A percentile compares a stretch with the other conserved stretches of the same genome.
Evolutionary conservation across 768 basidiomycete species (phyloP).

Genomic region (Neoboletus magnificus): DNA sequence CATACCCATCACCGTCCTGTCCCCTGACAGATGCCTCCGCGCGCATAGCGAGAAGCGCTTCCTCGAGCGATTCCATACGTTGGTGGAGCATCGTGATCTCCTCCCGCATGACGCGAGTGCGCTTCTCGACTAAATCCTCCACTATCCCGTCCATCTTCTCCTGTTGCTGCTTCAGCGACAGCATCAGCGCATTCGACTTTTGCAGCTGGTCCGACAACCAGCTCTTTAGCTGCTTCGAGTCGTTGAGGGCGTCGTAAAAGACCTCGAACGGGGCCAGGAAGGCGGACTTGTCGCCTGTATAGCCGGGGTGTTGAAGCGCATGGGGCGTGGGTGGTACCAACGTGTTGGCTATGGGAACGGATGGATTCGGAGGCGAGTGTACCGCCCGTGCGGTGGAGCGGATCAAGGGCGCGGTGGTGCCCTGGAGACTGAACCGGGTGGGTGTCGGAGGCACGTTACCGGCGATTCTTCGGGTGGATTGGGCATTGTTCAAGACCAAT

Average conservation of each 20-base stretch:
- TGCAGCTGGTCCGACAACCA: conserved; percentile 76
- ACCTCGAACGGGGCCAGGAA: conserved; percentile 80
- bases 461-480: conserved; percentile 48
- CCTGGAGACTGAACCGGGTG: conserved; percentile 54
- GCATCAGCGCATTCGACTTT: conserved; percentile 54
- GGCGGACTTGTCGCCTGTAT: conserved; percentile 63
- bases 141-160: conserved; percentile 60
- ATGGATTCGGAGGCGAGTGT: conserved; percentile 54
- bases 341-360: conserved; percentile 64
- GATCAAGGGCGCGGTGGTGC: conserved; percentile 16
- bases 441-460: conserved; percentile 71
- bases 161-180: conserved; percentile 54
- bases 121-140: conserved; percentile 58
- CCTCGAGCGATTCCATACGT: conserved; percentile 69
- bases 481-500: conserved; percentile 41
- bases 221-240: conserved; percentile 71
- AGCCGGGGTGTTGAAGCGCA: conserved; percentile 58
- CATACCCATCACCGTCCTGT: conserved; percentile 14
- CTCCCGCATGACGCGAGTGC: conserved; percentile 52
- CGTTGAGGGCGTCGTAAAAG: conserved; percentile 83
- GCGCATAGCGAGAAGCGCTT: conserved; percentile 32
- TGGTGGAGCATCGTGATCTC: conserved; percentile 60
- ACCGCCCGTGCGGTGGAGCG: conserved; percentile 30
- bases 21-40: conserved; percentile 18
- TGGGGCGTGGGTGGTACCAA: conserved; percentile 69